Base-by-base conservation (phyloP, 108 stramenopile genomes). In the Nitzschia sp. region DNA sequence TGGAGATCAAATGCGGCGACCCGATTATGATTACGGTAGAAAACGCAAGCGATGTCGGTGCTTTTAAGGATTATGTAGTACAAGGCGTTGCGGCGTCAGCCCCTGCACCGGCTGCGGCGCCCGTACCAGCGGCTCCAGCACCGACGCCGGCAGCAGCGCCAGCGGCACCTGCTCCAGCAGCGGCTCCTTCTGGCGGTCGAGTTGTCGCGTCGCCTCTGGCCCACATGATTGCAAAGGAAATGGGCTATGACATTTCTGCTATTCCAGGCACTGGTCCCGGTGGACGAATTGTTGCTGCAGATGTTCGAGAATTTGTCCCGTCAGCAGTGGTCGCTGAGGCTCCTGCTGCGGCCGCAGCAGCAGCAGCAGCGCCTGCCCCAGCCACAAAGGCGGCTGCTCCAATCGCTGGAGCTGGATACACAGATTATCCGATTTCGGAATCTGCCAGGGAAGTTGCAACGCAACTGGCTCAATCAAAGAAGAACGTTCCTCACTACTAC, bases 401-500 rank as follows among this genome's bases (percentile, higher is more conserved):
- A 19, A 30, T 61, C 38, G 65, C 74, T 68, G 55, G 75, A 62
- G 54, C 63, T 57, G 38, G 76, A 49, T 69, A 66, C 77, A 65
- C 78, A 74, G 64, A 72, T 78, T 70, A 81, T 77, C 60, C 66
- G 58, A 53, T 83, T 81, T 75, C 88, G 67, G 70, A 85, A 68
- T 70, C 97, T 87, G 92, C 89, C 92, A 67, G 96, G 98, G 87
- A 94, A 62, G 96, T 98, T 68, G 96, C 98, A 5, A 80, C 75
- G 27, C 93, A 98, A 26, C 86, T 99, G 59, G 94, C 98, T 9
- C 96, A 99, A 84, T 88, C 93, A 55, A 99, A 98, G 84, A 78
- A 83, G 24, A 88, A 91, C 21, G 96, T 98, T 57, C 99, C 99
- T 21, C 99, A 99, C 80, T 95, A 93, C 77, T 99, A 99, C 75